Evolutionary conservation across 148 eudicot genomes (phyloP).

Genomic region (Mesembryanthemum crystallinum): DNA sequence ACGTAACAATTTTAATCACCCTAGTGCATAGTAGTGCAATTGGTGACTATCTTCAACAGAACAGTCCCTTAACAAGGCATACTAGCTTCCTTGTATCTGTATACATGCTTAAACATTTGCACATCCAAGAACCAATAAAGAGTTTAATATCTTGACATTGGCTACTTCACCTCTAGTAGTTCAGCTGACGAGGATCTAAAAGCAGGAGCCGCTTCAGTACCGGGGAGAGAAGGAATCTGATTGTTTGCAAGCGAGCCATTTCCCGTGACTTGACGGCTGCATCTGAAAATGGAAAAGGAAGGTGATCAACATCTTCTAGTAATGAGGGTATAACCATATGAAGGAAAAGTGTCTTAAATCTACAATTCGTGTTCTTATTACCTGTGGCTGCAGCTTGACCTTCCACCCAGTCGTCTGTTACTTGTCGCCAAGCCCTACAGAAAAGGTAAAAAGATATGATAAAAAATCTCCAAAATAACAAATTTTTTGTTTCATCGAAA

Average conservation of each 20-base stretch:
- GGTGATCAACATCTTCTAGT: no score
- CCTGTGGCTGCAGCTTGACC: not conserved
- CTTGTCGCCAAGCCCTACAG: slow-evolving; percentile 2
- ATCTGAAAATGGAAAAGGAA: not conserved
- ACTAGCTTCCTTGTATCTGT: not conserved
- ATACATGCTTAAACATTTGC: not conserved
- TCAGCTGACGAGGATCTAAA: not conserved
- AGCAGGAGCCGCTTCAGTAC: slow-evolving; percentile 4
- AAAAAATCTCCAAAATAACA: not conserved
- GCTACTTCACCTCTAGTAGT: slow-evolving; percentile 4
- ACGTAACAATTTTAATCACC: no score
- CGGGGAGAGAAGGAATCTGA: not conserved
- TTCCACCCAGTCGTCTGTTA: not conserved
- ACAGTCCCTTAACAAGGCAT: no score
- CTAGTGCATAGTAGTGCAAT: no score
- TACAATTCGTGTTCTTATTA: not conserved
- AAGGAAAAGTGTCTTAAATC: not conserved
- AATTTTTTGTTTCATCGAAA: not conserved
- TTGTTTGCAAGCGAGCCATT: not conserved
- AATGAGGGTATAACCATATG: not conserved
- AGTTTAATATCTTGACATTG: not conserved
- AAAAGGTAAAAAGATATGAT: not conserved
- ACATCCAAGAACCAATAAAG: not conserved
- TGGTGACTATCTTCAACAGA: no score
- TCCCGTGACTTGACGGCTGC: no score